Base-by-base conservation (phyloP, 306 rosid genomes). In the Vachellia pachyceras region DNA sequence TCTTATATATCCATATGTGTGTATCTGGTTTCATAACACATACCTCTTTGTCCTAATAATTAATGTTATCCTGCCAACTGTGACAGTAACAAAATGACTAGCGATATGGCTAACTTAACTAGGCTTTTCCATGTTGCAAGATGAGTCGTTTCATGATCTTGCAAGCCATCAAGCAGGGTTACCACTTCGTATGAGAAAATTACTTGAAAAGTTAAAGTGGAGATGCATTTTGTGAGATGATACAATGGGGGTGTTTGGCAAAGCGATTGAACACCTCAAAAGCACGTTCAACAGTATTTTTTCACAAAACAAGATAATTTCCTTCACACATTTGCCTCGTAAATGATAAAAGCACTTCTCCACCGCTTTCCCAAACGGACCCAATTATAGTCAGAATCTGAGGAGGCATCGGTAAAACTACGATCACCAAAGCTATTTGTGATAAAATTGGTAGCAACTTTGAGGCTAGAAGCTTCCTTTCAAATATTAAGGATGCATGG, bases 341-440 rank as follows among this genome's bases (percentile, higher is more conserved):
- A n/a, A n/a, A n/a, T n/a, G n/a, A n/a, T n/a, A n/a, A n/a, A n/a
- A n/a, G n/a, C n/a, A n/a, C n/a, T n/a, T n/a, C n/a, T n/a, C n/a
- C n/a, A n/a, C n/a, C n/a, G n/a, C n/a, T n/a, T n/a, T n/a, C n/a
- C n/a, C n/a, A n/a, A n/a, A n/a, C n/a, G n/a, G n/a, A n/a, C n/a
- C n/a, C 12, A 1, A 3, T 17, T 3, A 3, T 65, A 8, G 20
- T 33, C 7, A 44, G 44, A 39, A 33, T 64, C 1, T 36, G 44
- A 12, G 70, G 45, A 36, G 70, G 70, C 7, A 65, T 35, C 7
- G 70, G 70, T 7, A 65, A 65, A 36, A 65, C 70, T 35, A 65
- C 45, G 0, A 65, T 65, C 36, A 25, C 22, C 23, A 36, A 36
- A 36, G 70, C 45, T n/a, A 18, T 55, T 55, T 55, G 20, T 55